Base-by-base conservation (phyloP, 202 grass and related monocot genomes). In the Dendrocalamus latiflorus region DNA sequence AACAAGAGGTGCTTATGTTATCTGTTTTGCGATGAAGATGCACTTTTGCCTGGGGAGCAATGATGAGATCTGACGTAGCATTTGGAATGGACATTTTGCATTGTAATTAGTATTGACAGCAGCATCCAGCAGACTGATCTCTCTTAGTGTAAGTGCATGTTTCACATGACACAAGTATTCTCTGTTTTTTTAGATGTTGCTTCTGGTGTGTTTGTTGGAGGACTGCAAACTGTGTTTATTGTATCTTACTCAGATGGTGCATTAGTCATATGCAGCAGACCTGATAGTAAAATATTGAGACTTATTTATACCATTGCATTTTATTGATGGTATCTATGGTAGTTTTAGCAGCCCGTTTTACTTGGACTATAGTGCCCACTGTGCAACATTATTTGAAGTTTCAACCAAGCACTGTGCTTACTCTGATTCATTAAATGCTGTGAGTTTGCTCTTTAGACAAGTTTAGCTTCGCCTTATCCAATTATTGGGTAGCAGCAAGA, bases 101-200 rank as follows among this genome's bases (percentile, higher is more conserved):
- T 86, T 94, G 77, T 92, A 94, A 94, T 86, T 93, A 90, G 82
- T 94, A n/a, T n/a, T n/a, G 82, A 71, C 85, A 91, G 78, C 87
- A 86, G 66, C 87, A 90, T 90, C 82, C 81, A 90, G 55, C 84
- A 86, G 85, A 90, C 84, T 81, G 85, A 88, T 60, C 72, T 72
- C 55, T 81, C 84, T 78, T 91, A 88, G 70, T 91, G 89, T 90
- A 92, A 94, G 92, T 70, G 5, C 82, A 90, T 80, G 78, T 83
- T 88, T 89, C 58, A 71, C 75, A 87, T 90, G 83, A 80, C 53
- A 79, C 7, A 80, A 75, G 47, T 91, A 65, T 81, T 81, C 65
- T 55, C 51, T 41, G 68, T 83, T 83, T 66, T 17, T 65, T 57
- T 85, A 72, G 70, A 47, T 78, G 50, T 79, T 79, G 26, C 62